Base-by-base conservation (phyloP, 352 stramenopile species). In the Albugo laibachii region DNA sequence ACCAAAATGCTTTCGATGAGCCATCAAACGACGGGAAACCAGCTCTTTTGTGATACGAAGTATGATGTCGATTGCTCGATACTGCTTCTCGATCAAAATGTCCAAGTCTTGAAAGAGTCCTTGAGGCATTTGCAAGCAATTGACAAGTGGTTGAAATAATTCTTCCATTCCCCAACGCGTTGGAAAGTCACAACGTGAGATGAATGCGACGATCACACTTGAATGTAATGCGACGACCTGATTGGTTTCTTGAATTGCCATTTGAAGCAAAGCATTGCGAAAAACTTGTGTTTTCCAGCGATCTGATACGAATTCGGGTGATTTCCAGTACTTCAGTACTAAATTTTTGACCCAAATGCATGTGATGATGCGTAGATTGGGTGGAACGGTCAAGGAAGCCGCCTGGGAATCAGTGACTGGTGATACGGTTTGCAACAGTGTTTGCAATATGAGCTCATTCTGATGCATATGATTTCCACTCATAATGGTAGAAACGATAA, bases 1-100 rank as follows among this genome's bases (percentile, higher is more conserved):
- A 1, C 72, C 68, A 42, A 88, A 89, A 48, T 85, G 68, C 50
- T 85, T 87, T 49, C 77, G 76, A 44, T 92, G 74, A 36, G 71
- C 48, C 67, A 87, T 69, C 36, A 92, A 67, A n/a, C 79, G 60
- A 12, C 73, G 62, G 3, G 74, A 67, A 35, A 77, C 62, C 31
- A 92, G 60, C 45, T 89, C 76, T 56, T 92, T 89, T 11, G 83
- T 67, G 13, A 89, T 52, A 1, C 71, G 64, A 53, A 86, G 82
- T n/a, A 59, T 64, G 11, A 88, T 52, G 20, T 79, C 56, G 16
- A 85, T 41, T n/a, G 59, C 54, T 19, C 76, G 63, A 8, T 24
- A 8, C 38, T 43, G 16, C 16, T 24, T 24, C 20, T 24, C 16
- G 8, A 24, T 43, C 24, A 55, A 54, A 50, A 76, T 63, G 4